A percentile compares a stretch with the other conserved stretches of the same genome.
Conservation (phyloP, 371 early-diverging fungal genomes). For the Mortierella sp. region DNA sequence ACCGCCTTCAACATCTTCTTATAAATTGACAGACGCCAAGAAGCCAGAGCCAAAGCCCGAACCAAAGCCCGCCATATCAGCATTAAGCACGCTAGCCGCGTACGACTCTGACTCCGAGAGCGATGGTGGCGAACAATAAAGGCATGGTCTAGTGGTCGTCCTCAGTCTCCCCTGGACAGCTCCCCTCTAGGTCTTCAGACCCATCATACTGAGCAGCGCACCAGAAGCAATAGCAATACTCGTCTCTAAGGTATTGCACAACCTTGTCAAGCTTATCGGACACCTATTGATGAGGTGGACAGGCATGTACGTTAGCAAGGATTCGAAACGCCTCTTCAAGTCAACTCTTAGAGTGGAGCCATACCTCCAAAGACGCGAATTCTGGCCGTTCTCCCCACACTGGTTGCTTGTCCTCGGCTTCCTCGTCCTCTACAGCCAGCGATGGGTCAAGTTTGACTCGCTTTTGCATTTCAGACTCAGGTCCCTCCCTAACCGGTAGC, state of each 20-base stretch:
- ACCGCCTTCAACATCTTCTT: neutral
- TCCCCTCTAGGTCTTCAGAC: conserved; percentile 58
- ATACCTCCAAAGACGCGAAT: conserved; percentile 45
- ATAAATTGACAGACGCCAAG: neutral
- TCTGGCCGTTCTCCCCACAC: conserved; percentile 40
- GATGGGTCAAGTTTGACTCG: conserved; percentile 21
- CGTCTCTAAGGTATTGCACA: conserved; percentile 59
- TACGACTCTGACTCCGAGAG: conserved; percentile 43
- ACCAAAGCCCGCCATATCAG: conserved; percentile 15
- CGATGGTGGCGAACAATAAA: conserved; percentile 17
- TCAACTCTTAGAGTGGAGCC: no score
- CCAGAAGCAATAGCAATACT: conserved; percentile 74
- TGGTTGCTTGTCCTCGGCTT: conserved; percentile 20
- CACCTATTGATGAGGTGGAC: conserved; percentile 2
- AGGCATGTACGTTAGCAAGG: neutral
- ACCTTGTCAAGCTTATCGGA: conserved; percentile 57
- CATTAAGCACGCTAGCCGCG: conserved; percentile 24
- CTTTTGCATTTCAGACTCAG: conserved; percentile 31
- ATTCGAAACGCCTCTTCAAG: no score
- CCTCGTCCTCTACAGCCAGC: neutral
- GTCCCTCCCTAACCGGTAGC: conserved; percentile 20
- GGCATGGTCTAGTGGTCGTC: conserved; percentile 60
- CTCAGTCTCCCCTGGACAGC: conserved; percentile 70
- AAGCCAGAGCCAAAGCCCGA: conserved; percentile 5
- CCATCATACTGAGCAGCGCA: conserved; percentile 67